Evolutionary conservation across 2,329 filamentous ascomycete species (phyloP).

Genomic region (Diaporthe helianthi): DNA sequence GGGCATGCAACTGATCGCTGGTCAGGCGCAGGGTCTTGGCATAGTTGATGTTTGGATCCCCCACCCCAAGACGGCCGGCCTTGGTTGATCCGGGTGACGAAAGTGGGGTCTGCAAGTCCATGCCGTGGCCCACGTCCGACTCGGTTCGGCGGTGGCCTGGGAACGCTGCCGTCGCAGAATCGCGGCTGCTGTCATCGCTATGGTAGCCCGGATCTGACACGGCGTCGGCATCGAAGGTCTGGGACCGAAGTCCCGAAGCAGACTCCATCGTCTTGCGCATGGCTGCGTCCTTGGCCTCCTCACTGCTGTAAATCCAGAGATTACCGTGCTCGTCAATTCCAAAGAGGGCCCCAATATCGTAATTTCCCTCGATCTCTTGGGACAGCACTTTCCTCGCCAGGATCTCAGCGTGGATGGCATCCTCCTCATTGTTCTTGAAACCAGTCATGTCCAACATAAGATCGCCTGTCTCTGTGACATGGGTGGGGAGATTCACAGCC

Average conservation of each 20-base stretch:
- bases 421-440: conserved; percentile 93
- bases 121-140: conserved; percentile 65
- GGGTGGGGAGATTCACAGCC: conserved; percentile 88
- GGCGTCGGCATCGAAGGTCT: conserved; percentile 74
- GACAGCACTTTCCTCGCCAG: conserved; percentile 90
- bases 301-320: conserved; percentile 99
- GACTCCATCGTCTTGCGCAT: conserved; percentile 68
- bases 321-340: conserved; percentile 96
- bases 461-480: conserved; percentile 91
- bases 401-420: conserved; percentile 90
- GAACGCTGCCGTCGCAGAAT: conserved; percentile 51
- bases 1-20: conserved; percentile 89
- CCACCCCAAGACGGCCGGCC: conserved; percentile 44
- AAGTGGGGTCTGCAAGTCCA: conserved; percentile 67
- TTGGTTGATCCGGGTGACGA: conserved; percentile 70
- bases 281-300: conserved; percentile 91
- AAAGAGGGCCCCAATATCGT: conserved; percentile 94
- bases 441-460: conserved; percentile 98
- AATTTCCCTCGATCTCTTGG: conserved; percentile 92
- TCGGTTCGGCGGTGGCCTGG: conserved; percentile 69
- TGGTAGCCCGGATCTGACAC: conserved; percentile 94
- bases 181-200: conserved; percentile 77
- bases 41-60: conserved; percentile 84
- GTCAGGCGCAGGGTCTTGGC: conserved; percentile 96
- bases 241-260: conserved; percentile 54